A percentile compares a stretch with the other conserved stretches of the same genome.
Conservation (phyloP, 305 asterid genomes). For the Rubia tinctorum region DNA sequence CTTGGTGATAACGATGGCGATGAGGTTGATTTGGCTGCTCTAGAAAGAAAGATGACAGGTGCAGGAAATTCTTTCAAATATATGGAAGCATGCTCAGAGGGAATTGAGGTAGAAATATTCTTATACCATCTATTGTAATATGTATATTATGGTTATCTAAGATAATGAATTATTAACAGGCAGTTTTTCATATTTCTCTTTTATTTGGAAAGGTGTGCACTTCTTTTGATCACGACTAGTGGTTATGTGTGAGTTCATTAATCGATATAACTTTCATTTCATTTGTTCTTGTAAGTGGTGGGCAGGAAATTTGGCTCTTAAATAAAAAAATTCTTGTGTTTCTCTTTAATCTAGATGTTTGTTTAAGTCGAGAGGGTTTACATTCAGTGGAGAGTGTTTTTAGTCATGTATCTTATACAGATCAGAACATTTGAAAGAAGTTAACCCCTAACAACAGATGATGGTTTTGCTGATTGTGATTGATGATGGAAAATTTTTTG, state of each 20-base stretch:
- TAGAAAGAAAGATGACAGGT: constrained; percentile 95
- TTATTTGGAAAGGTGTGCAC: not conserved
- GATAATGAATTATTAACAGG: not conserved
- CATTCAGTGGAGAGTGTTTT: not conserved
- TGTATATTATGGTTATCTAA: not conserved
- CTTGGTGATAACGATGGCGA: constrained; percentile 97
- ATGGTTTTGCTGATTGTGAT: not conserved
- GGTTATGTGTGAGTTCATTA: not conserved
- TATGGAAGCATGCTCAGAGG: constrained; percentile 97
- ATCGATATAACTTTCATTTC: not conserved
- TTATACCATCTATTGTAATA: not conserved
- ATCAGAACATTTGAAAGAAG: not conserved
- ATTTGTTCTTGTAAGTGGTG: not conserved
- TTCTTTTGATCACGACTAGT: not conserved
- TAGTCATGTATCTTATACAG: not conserved
- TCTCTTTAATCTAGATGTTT: not conserved
- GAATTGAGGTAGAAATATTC: constrained; percentile 60
- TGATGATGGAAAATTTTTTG: not conserved
- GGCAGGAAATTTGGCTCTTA: not conserved
- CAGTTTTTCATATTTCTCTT: not conserved
- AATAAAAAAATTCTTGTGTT: no score
- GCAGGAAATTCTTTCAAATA: constrained; percentile 94
- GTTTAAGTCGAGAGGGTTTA: not conserved
- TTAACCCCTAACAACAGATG: not conserved
- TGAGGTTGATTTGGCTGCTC: constrained; percentile 93